Base-by-base conservation (phyloP, 805 yeast genomes). In the Kodamaea laetipori region DNA sequence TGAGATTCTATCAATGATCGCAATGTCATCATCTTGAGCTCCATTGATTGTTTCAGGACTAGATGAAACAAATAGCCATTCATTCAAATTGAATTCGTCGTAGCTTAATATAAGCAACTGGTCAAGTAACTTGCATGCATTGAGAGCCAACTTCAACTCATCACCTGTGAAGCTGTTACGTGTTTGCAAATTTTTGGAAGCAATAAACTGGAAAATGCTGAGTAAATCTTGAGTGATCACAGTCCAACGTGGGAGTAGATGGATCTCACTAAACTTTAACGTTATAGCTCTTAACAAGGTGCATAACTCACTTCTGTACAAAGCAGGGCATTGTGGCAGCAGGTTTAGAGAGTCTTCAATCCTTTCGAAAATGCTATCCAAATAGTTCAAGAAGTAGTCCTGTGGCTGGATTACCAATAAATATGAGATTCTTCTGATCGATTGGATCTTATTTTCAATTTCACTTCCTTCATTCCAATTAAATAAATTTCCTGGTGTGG, bases 41-140 rank as follows among this genome's bases (percentile, higher is more conserved):
- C 73, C 71, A 52, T 71, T 74, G 23, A 77, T 71, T 13, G 84
- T 80, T 46, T 81, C 83, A 12, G 81, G 72, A 12, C 78, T 81
- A 53, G 85, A 88, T 19, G 82, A 74, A 8, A 92, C 77, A 57
- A 89, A 94, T 1, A 94, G 67, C 98, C 98, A 92, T 55, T 89
- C 94, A 48, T 78, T 58, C 61, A 79, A 57, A 63, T 82, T 83
- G 70, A 92, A 74, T 45, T 89, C 96, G 57, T 90, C 97, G 32
- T 75, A 74, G 27, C 81, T 79, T 44, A 90, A 52, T 1, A 84
- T 70, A 15, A 92, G 60, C 16, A 90, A 60, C 23, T 86, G 74
- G 57, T 92, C 99, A 37, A 94, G 67, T 11, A 94, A 66, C 60
- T 90, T 92, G 55, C 89, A 83, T 0, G 84, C 86, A 44, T 78